Conservation (phyloP, 352 stramenopile genomes). For the Phytophthora crassamura region DNA sequence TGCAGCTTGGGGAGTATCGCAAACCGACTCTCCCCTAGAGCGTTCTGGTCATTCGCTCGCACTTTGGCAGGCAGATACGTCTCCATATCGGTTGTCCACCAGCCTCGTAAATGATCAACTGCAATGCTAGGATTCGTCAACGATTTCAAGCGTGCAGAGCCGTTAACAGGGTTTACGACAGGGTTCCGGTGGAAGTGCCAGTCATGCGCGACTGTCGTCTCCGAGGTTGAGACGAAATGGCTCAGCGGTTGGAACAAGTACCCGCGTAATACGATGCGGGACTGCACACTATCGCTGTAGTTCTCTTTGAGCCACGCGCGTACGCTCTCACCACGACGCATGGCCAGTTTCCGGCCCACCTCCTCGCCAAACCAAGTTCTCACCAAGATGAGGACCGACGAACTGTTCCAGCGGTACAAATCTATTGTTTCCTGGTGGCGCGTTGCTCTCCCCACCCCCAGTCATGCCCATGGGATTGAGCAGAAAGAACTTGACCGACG, state of each 20-base stretch:
- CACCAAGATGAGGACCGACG: slow-evolving; percentile 72
- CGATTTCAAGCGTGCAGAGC: neutral
- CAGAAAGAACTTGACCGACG: slow-evolving; percentile 85
- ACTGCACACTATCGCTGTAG: slow-evolving; percentile 63
- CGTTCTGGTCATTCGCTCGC: slow-evolving; percentile 33
- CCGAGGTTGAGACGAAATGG: slow-evolving; percentile 51
- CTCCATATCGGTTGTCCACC: slow-evolving; percentile 69
- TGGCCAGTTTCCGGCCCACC: slow-evolving; percentile 70
- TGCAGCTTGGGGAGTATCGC: slow-evolving; percentile 74
- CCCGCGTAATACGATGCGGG: slow-evolving; percentile 62
- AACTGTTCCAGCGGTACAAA: slow-evolving; percentile 64
- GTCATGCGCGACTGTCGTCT: slow-evolving; percentile 51
- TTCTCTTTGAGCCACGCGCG: slow-evolving; percentile 53
- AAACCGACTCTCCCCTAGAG: slow-evolving; percentile 54
- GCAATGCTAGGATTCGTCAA: slow-evolving; percentile 45
- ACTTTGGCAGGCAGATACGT: slow-evolving; percentile 48
- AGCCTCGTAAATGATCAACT: slow-evolving; percentile 58
- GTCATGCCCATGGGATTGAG: slow-evolving; percentile 46
- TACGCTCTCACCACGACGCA: slow-evolving; percentile 61
- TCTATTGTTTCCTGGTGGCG: neutral
- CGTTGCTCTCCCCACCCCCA: neutral
- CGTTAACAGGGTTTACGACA: neutral
- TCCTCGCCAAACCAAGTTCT: slow-evolving; percentile 80
- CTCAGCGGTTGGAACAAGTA: slow-evolving; percentile 75
- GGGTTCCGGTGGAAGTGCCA: slow-evolving; percentile 56